A percentile compares a stretch with the other conserved stretches of the same genome.
Evolutionary conservation across 345 rosid species (phyloP).

Genomic region (Erucastrum elatum): DNA sequence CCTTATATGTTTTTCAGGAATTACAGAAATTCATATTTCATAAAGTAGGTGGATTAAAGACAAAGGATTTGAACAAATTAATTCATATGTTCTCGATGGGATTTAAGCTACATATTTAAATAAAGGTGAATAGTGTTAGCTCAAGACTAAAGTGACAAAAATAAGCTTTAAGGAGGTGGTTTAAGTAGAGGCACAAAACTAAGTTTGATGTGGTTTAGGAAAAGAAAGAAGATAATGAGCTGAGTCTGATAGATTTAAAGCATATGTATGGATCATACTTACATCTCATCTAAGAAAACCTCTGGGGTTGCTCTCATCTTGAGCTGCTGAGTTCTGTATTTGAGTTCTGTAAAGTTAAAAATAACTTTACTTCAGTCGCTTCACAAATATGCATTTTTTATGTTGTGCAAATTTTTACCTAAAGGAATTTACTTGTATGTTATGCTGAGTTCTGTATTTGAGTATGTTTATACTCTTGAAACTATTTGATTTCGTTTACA

Average conservation of each 20-base stretch:
- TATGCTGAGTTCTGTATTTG: not conserved
- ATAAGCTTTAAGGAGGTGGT: slow-evolving; percentile 11
- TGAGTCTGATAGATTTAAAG: slow-evolving; percentile 4
- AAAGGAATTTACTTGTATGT: not conserved
- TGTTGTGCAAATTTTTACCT: not conserved
- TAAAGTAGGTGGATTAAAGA: not conserved
- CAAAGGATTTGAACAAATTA: not conserved
- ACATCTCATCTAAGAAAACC: not conserved
- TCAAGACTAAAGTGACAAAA: not conserved
- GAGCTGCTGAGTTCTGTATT: not conserved
- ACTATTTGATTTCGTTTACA: not conserved
- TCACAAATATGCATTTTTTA: not conserved
- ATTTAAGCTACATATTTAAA: not conserved
- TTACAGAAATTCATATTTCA: not conserved
- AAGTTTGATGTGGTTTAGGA: not conserved
- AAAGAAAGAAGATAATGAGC: not conserved
- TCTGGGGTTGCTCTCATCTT: not conserved
- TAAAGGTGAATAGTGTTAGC: slow-evolving; percentile 3
- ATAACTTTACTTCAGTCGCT: not conserved
- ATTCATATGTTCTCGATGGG: not conserved
- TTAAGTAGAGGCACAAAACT: not conserved
- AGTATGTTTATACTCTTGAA: not conserved
- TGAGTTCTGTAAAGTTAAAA: not conserved
- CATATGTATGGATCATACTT: not conserved
- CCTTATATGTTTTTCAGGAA: not conserved